Evolutionary conservation across 768 basidiomycete species (phyloP).

Genomic region (Pulveroboletus sp.): DNA sequence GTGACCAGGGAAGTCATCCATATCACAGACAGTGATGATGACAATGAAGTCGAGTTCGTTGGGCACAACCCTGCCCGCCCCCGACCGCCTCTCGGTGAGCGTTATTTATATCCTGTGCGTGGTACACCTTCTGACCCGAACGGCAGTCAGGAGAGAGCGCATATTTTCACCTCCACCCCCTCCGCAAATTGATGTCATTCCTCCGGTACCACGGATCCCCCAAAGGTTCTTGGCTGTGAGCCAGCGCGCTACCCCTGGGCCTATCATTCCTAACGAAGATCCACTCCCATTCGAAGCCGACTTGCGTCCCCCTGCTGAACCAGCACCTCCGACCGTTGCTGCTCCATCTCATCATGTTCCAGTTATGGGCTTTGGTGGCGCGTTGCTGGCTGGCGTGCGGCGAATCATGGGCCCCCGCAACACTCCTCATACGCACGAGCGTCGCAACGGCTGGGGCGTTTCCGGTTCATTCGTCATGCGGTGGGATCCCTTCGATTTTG

Average conservation of each 20-base stretch:
- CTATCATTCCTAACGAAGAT: conserved; percentile 46
- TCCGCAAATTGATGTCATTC: conserved; percentile 36
- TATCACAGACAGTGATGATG: conserved; percentile 41
- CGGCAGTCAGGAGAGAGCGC: conserved; percentile 19
- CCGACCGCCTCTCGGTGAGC: conserved; percentile 18
- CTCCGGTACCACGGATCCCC: conserved; percentile 55
- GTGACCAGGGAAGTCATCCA: conserved; percentile 28
- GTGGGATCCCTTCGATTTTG: conserved; percentile 28
- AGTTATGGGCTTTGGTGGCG: conserved; percentile 63
- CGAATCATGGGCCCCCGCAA: conserved; percentile 22
- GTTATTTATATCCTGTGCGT: neutral
- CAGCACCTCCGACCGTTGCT: conserved; percentile 34
- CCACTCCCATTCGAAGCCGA: conserved; percentile 51
- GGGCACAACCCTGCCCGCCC: conserved; percentile 21
- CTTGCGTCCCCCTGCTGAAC: conserved; percentile 23
- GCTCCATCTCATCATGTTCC: conserved; percentile 55
- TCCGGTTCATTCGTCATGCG: conserved; percentile 29
- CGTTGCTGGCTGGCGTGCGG: conserved; percentile 44
- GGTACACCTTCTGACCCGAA: neutral
- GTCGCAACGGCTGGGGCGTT: conserved; percentile 19
- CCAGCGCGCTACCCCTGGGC: conserved; percentile 35
- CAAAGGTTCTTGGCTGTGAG: conserved; percentile 38
- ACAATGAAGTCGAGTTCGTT: conserved; percentile 28
- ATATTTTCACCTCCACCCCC: conserved; percentile 50
- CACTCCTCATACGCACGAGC: conserved; percentile 11